A percentile compares a stretch with the other conserved stretches of the same genome.
Evolutionary conservation across 2,329 filamentous ascomycete species (phyloP).

Genomic region (Aspergillus puulaauensis): DNA sequence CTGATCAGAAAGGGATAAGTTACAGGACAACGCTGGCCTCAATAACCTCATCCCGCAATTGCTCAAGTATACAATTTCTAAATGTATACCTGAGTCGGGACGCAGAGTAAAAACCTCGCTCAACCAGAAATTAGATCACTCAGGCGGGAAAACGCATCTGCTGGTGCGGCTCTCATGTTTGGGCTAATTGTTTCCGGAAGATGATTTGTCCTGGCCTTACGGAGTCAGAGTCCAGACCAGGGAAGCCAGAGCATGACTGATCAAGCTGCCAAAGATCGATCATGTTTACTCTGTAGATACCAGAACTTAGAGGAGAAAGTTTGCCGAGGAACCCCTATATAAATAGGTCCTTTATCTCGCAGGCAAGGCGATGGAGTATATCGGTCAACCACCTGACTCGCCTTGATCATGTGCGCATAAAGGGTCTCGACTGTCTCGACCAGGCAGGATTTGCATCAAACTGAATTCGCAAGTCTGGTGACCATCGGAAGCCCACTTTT

Average conservation of each 20-base stretch:
- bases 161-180: background rate
- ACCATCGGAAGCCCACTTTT: slow-evolving; percentile 19
- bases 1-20: background rate
- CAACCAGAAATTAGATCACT: background rate
- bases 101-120: background rate
- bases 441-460: slow-evolving; percentile 1
- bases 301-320: background rate
- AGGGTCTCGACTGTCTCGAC: background rate
- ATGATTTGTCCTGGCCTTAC: background rate
- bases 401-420: background rate
- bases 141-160: too few relatives aligned
- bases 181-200: background rate
- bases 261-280: background rate
- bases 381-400: background rate
- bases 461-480: slow-evolving; percentile 21
- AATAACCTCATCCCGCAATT: too few relatives aligned
- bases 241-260: background rate
- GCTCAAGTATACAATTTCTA: too few relatives aligned
- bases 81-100: background rate
- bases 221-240: too few relatives aligned
- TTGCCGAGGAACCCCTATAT: background rate
- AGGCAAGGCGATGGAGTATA: background rate
- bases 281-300: background rate
- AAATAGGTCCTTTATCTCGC: background rate
- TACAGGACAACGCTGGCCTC: background rate